phyloP scores from a whole-genome alignment of 345 rosid genomes.

The Draba incana region DNA sequence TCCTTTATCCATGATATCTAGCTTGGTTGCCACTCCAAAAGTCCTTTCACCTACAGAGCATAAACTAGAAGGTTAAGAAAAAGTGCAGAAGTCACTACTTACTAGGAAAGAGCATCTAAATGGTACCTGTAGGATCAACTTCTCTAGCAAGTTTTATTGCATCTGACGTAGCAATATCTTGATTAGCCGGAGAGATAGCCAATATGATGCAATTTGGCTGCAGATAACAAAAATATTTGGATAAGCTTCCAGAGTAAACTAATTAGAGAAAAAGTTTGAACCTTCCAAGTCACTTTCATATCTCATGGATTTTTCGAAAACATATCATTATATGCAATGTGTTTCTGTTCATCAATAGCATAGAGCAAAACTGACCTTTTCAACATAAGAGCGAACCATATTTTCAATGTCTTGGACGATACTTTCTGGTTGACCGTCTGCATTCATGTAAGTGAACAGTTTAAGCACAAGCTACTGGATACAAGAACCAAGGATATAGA shows the following conservation, averaged over 20 bases:
- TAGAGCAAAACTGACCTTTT: conserved; percentile 63
- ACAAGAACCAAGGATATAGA: conserved; percentile 41
- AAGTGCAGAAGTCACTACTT: conserved; percentile 13
- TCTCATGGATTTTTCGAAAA: conserved; percentile 3
- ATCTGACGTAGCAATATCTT: conserved; percentile 99
- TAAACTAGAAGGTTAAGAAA: conserved; percentile 15
- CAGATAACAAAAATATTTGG: conserved; percentile 40
- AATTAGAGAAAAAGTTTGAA: conserved; percentile 10
- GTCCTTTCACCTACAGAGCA: conserved; percentile 84
- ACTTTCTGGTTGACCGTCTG: conserved; percentile 91
- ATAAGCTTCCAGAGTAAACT: conserved; percentile 29
- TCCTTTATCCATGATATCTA: conserved; percentile 99
- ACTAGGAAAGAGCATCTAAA: conserved; percentile 12
- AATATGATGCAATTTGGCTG: conserved; percentile 97
- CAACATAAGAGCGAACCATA: conserved; percentile 99
- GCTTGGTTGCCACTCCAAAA: conserved; percentile 96
- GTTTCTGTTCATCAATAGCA: conserved; percentile 13
- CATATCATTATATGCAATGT: background rate
- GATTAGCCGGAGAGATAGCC: conserved; percentile 99
- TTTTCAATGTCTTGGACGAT: conserved; percentile 95
- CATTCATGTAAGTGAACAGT: conserved; percentile 20
- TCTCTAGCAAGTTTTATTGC: conserved; percentile 99
- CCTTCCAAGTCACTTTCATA: conserved; percentile 14
- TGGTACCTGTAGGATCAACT: conserved; percentile 95
- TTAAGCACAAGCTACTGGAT: background rate